Percentiles rank a stretch among this genome's conserved stretches.
These are phyloP conservation scores for Theobroma grandiflorum DNA, from an alignment of 441 rosid species.

Conservation along the genomic window DNA sequence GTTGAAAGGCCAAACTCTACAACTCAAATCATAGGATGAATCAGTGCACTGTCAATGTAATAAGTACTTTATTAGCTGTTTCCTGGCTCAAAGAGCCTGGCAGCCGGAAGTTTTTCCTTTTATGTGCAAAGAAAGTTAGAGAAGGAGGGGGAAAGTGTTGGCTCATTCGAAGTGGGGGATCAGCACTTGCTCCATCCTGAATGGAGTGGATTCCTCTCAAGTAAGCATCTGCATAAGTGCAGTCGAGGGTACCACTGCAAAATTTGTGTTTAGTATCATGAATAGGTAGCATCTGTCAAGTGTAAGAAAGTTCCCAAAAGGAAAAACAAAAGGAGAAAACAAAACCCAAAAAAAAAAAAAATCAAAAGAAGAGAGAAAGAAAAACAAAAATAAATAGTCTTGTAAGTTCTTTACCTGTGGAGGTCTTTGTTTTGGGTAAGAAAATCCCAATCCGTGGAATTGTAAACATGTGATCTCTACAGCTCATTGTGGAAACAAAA, in stretches of 20 bases:
- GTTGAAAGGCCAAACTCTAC: conserved; percentile 52
- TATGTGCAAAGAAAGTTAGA: conserved; percentile 39
- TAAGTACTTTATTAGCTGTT: conserved; percentile 35
- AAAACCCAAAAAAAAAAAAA: neutral
- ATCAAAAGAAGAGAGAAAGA: conserved; percentile 15
- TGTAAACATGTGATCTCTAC: conserved; percentile 64
- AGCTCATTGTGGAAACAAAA: conserved; percentile 32
- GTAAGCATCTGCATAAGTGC: conserved; percentile 58
- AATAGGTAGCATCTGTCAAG: conserved; percentile 34
- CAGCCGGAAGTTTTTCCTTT: conserved; percentile 36
- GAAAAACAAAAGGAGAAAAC: neutral
- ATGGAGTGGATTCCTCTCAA: conserved; percentile 42
- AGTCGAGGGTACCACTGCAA: conserved; percentile 50
- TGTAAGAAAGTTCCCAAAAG: conserved; percentile 41
- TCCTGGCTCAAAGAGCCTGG: conserved; percentile 74
- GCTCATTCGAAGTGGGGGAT: conserved; percentile 98
- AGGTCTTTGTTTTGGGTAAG: conserved; percentile 45
- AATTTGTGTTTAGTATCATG: conserved; percentile 42
- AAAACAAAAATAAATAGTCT: neutral
- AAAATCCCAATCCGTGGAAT: conserved; percentile 50
- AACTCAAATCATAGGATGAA: conserved; percentile 32
- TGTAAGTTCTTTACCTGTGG: conserved; percentile 32
- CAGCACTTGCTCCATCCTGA: conserved; percentile 46
- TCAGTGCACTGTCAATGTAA: conserved; percentile 40
- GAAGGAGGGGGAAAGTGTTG: conserved; percentile 52